These are phyloP conservation scores for Kazachstania bromeliacearum DNA, from an alignment of 805 yeast genomes.

Conservation along the genomic window DNA sequence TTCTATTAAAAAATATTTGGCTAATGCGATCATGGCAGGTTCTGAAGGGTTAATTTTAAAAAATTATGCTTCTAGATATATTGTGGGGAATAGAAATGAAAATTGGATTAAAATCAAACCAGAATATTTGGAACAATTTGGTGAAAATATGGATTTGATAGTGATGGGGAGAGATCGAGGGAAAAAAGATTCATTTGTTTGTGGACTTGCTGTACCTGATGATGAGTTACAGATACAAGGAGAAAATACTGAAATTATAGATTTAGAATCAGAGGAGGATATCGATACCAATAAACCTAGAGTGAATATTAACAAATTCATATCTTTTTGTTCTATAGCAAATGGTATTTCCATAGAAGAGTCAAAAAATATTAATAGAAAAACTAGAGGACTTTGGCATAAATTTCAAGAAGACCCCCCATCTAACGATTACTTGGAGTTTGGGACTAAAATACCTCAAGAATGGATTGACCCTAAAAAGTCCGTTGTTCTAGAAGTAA, in stretches of 20 bases:
- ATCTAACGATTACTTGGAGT: constrained; percentile 36
- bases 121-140: constrained; percentile 76
- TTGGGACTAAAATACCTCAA: constrained; percentile 55
- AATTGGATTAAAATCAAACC: constrained; percentile 91
- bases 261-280: constrained; percentile 8
- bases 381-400: constrained; percentile 56
- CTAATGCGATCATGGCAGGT: constrained; percentile 46
- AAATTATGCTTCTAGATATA: constrained; percentile 47
- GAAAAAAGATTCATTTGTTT: constrained; percentile 56
- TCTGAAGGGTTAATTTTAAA: constrained; percentile 83
- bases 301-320: constrained; percentile 30
- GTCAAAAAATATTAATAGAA: constrained; percentile 45
- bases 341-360: constrained; percentile 71
- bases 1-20: constrained; percentile 49
- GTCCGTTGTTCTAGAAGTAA: constrained; percentile 72
- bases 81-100: constrained; percentile 48
- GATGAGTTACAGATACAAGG: constrained; percentile 21
- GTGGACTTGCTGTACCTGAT: constrained; percentile 52
- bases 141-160: constrained; percentile 73
- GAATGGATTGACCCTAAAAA: constrained; percentile 74
- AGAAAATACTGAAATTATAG: constrained; percentile 4
- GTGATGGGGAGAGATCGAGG: constrained; percentile 74
- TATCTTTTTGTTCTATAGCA: constrained; percentile 70
- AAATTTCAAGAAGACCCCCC: constrained; percentile 33
- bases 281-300: constrained; percentile 6